These are phyloP conservation scores for Helenozyma baotianmanensis DNA, from an alignment of 805 yeast species.

Conservation along the genomic window DNA sequence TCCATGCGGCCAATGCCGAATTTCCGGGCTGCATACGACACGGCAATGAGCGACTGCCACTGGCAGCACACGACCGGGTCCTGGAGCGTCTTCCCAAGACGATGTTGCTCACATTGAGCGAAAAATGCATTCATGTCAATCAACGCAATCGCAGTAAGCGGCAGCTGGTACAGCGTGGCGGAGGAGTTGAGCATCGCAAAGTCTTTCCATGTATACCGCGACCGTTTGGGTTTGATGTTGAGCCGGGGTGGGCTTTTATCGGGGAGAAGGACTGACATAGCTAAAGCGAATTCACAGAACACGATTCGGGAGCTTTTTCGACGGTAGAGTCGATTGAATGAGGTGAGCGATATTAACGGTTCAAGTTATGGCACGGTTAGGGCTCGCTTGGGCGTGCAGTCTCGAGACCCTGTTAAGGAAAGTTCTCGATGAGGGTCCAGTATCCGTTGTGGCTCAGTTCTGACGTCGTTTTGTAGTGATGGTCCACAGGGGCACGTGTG, in stretches of 20 bases:
- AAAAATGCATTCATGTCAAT: conserved; percentile 93
- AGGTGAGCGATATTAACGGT: too few species aligned
- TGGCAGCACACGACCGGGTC: conserved; percentile 94
- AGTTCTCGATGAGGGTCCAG: too few species aligned
- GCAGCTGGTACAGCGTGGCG: conserved; percentile 51
- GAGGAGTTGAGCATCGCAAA: conserved; percentile 45
- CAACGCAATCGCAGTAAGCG: conserved; percentile 76
- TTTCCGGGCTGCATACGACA: conserved; percentile 82
- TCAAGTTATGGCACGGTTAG: too few species aligned
- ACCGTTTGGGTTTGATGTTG: background rate
- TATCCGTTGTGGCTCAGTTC: too few species aligned
- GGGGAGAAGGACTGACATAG: conserved; percentile 5
- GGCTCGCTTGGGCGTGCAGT: too few species aligned
- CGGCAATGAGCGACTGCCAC: conserved; percentile 88
- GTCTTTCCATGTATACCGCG: conserved; percentile 24
- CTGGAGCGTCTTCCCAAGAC: conserved; percentile 57
- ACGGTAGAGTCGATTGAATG: too few species aligned
- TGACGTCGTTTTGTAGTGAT: too few species aligned
- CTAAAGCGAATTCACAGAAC: too few species aligned
- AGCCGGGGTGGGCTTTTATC: background rate
- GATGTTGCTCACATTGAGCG: conserved; percentile 86
- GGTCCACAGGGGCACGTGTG: too few species aligned
- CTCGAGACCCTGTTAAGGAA: too few species aligned
- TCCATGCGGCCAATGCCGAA: conserved; percentile 82
- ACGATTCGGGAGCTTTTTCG: too few species aligned